A percentile compares a stretch with the other conserved stretches of the same genome.
Conservation (phyloP, 306 rosid genomes). For the Prunus mira region DNA sequence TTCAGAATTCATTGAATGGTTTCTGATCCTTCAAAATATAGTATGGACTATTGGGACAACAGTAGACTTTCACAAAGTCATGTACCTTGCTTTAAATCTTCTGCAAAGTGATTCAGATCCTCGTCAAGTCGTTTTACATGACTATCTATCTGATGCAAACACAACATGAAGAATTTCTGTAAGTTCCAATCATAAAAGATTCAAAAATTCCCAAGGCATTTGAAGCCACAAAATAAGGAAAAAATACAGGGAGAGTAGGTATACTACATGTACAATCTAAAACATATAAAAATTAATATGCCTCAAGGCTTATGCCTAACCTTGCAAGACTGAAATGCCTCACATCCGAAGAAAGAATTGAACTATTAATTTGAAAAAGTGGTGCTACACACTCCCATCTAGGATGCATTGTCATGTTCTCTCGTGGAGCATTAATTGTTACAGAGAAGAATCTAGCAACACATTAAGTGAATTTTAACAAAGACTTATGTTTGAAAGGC, state of each 20-base stretch:
- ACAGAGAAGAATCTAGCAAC: not conserved
- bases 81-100: constrained; percentile 96
- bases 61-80: not conserved
- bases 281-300: no score
- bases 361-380: not conserved
- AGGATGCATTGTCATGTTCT: not conserved
- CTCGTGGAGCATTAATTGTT: not conserved
- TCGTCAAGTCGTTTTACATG: constrained; percentile 93
- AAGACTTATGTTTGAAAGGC: not conserved
- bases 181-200: constrained; percentile 10
- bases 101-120: constrained; percentile 86
- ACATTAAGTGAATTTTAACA: not conserved
- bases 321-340: no score
- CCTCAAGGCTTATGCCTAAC: no score
- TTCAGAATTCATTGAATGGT: not conserved
- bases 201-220: constrained; percentile 1
- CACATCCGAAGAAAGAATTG: not conserved
- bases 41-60: not conserved
- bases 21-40: not conserved
- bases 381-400: not conserved
- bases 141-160: constrained; percentile 79
- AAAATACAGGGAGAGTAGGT: not conserved
- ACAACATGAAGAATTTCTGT: constrained; percentile 27
- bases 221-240: not conserved
- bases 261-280: no score